A percentile compares a stretch with the other conserved stretches of the same genome.
Evolutionary conservation across 805 yeast genomes (phyloP).

Genomic region (Candida palmyrensis): DNA sequence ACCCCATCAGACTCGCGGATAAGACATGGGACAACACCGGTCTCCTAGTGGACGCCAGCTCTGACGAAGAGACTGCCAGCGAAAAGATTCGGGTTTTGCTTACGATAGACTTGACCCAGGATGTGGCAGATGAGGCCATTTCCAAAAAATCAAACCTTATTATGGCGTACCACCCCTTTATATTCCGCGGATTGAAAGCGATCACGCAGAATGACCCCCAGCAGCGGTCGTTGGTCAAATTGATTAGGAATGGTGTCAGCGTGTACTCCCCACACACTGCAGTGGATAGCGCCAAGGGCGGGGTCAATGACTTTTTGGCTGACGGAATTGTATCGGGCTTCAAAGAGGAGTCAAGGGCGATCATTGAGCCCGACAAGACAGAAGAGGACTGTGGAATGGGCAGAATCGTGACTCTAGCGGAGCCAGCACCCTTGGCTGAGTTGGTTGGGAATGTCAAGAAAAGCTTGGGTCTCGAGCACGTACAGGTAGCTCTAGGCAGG

Average conservation of each 20-base stretch:
- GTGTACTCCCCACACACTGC: conserved; percentile 97
- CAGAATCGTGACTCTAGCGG: conserved; percentile 48
- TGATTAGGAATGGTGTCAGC: conserved; percentile 73
- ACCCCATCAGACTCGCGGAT: conserved; percentile 81
- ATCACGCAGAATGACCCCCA: conserved; percentile 67
- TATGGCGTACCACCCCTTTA: conserved; percentile 89
- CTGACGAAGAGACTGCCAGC: conserved; percentile 13
- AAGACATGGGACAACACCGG: conserved; percentile 96
- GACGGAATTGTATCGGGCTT: conserved; percentile 44
- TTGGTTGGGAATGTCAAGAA: conserved; percentile 51
- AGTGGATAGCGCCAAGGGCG: conserved; percentile 86
- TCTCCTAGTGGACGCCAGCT: conserved; percentile 66
- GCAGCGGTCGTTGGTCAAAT: conserved; percentile 65
- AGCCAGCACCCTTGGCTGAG: conserved; percentile 37
- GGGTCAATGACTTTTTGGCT: conserved; percentile 91
- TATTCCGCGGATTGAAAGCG: conserved; percentile 80
- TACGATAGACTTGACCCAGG: conserved; percentile 78
- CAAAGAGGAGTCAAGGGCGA: conserved; percentile 17
- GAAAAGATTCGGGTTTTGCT: conserved; percentile 43
- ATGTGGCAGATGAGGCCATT: conserved; percentile 85
- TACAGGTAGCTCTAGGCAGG: conserved; percentile 55
- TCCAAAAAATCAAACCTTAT: conserved; percentile 47
- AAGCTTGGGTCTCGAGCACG: conserved; percentile 44
- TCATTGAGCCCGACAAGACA: conserved; percentile 41
- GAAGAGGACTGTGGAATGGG: conserved; percentile 77